phyloP scores from a whole-genome alignment of 2,329 filamentous ascomycete species.

The Davidsoniella eucalypti region DNA sequence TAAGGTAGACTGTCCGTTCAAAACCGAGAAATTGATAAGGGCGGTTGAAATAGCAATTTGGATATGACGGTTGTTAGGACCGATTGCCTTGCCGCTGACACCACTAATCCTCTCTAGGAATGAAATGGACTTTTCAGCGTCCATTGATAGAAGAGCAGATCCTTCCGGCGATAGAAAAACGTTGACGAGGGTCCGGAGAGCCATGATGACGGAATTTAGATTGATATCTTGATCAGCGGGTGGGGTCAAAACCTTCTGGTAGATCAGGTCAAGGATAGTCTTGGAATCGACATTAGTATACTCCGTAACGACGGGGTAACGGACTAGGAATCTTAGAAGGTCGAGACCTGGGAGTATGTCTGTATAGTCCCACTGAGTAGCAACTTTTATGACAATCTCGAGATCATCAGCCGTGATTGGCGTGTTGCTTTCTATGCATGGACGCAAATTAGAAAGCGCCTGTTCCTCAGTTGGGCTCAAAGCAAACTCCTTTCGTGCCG shows the following conservation, averaged over 20 bases:
- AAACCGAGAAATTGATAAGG: constrained; percentile 70
- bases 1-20: constrained; percentile 24
- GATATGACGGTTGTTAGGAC: constrained; percentile 55
- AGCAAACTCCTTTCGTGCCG: constrained; percentile 55
- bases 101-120: constrained; percentile 48
- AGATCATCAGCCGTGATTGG: constrained; percentile 36
- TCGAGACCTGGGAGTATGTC: constrained; percentile 75
- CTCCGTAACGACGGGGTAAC: constrained; percentile 48
- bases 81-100: constrained; percentile 30
- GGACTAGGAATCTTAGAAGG: constrained; percentile 66
- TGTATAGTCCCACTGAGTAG: constrained; percentile 62
- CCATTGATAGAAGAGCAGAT: constrained; percentile 44
- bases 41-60: constrained; percentile 68
- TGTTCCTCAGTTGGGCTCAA: constrained; percentile 57
- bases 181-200: constrained; percentile 65
- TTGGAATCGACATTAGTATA: constrained; percentile 34
- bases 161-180: constrained; percentile 64
- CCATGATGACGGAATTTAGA: constrained; percentile 78
- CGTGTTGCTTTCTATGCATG: constrained; percentile 43
- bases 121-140: constrained; percentile 39
- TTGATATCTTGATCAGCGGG: constrained; percentile 40
- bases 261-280: constrained; percentile 42
- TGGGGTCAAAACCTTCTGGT: constrained; percentile 21
- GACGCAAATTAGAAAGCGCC: constrained; percentile 42
- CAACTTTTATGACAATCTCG: constrained; percentile 51